Evolutionary conservation across 2,329 filamentous ascomycete species (phyloP).

Genomic region (Phialophora expanda): DNA sequence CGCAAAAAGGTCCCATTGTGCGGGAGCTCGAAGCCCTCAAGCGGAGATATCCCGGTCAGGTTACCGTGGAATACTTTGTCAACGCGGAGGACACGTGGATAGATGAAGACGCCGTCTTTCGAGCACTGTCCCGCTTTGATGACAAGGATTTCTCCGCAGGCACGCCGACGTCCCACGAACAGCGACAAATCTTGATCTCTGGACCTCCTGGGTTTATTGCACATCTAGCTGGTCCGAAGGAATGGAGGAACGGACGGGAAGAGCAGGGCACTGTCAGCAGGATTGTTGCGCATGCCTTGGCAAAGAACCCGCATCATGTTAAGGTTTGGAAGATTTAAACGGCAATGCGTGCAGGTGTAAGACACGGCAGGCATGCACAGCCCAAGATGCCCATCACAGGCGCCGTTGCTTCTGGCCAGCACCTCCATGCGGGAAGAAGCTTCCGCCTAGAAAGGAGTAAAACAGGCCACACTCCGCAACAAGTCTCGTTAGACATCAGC

Average conservation of each 20-base stretch:
- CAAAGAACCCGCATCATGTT: slow-evolving; percentile 31
- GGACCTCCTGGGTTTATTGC: slow-evolving; percentile 89
- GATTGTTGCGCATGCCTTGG: slow-evolving; percentile 32
- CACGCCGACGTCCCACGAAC: slow-evolving; percentile 45
- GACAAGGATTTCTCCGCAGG: slow-evolving; percentile 36
- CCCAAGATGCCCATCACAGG: background rate
- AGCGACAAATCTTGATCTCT: slow-evolving; percentile 78
- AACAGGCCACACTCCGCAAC: background rate
- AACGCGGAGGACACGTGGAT: slow-evolving; percentile 79
- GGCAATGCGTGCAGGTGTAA: background rate
- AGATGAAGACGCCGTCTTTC: slow-evolving; percentile 55
- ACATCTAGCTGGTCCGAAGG: slow-evolving; percentile 78
- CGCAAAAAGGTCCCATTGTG: slow-evolving; percentile 55
- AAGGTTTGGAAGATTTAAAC: slow-evolving; percentile 38
- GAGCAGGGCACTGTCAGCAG: slow-evolving; percentile 37
- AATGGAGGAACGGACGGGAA: slow-evolving; percentile 36
- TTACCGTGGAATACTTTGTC: slow-evolving; percentile 76
- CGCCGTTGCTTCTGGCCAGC: background rate
- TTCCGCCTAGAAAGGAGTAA: background rate
- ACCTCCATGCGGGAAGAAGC: background rate
- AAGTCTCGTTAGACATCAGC: background rate
- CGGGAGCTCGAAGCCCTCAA: slow-evolving; percentile 69
- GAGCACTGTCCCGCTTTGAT: slow-evolving; percentile 32
- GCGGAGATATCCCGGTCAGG: slow-evolving; percentile 57
- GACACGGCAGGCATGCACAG: background rate